Evolutionary conservation across 2,329 filamentous ascomycete species (phyloP).

Genomic region (Arthrinium puccinioides): DNA sequence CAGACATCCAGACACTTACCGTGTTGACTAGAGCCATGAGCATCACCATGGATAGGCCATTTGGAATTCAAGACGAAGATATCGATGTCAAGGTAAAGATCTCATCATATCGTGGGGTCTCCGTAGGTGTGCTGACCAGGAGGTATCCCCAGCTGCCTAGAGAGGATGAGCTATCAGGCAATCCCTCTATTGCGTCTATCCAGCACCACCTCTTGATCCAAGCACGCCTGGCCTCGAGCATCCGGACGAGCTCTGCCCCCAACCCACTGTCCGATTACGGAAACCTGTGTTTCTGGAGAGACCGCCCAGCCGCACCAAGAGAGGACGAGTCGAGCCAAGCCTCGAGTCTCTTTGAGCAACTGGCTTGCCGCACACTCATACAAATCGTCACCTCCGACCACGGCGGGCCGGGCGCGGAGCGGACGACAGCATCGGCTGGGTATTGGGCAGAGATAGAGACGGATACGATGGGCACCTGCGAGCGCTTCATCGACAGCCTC

Average conservation of each 20-base stretch:
- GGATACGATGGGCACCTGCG: slow-evolving; percentile 5
- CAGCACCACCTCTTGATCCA: slow-evolving; percentile 5
- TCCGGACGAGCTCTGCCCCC: not conserved
- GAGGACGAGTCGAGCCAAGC: not conserved
- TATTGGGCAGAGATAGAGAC: not conserved
- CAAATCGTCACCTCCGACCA: not conserved
- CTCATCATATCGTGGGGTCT: too few species aligned
- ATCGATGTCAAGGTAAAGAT: slow-evolving; percentile 3
- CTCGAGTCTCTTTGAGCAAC: slow-evolving; percentile 1
- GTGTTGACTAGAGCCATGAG: slow-evolving; percentile 1
- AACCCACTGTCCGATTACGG: slow-evolving; percentile 6
- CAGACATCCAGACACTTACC: too few species aligned
- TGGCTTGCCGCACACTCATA: slow-evolving; percentile 5
- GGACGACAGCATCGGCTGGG: too few species aligned
- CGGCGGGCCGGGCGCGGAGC: too few species aligned
- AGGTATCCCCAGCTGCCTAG: not conserved
- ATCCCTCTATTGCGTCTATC: not conserved
- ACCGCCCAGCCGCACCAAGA: not conserved
- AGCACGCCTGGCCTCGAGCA: slow-evolving; percentile 6
- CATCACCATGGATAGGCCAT: slow-evolving; percentile 3
- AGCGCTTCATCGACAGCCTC: slow-evolving; percentile 3
- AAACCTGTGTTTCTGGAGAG: slow-evolving; percentile 9
- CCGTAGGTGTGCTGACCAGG: too few species aligned
- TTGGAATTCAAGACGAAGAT: slow-evolving; percentile 4
- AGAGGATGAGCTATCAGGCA: not conserved